A percentile compares a stretch with the other conserved stretches of the same genome.
These are phyloP conservation scores for Cladosporium sp. DNA, from an alignment of 2,329 filamentous ascomycete species.

Conservation along the genomic window DNA sequence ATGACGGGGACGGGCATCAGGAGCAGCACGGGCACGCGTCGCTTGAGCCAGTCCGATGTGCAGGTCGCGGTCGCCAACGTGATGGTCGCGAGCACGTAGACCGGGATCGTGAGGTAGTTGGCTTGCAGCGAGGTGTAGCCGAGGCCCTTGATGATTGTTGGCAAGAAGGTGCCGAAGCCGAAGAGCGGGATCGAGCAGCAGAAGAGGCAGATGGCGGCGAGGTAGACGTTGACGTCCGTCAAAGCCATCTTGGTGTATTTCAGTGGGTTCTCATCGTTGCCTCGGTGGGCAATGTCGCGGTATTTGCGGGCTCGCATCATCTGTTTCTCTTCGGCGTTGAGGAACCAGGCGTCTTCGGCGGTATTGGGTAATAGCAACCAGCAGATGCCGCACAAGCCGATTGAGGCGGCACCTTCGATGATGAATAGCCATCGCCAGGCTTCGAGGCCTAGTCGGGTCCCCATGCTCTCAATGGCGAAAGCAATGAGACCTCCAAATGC, in stretches of 20 bases:
- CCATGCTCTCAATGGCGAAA: conserved; percentile 26
- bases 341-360: conserved; percentile 25
- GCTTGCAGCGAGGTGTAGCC: conserved; percentile 38
- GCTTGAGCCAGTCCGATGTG: conserved; percentile 21
- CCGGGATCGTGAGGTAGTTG: conserved; percentile 41
- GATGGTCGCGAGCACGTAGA: conserved; percentile 31
- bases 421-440: conserved; percentile 21
- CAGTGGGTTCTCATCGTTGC: conserved; percentile 27
- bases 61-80: conserved; percentile 20
- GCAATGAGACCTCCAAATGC: conserved; percentile 25
- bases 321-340: conserved; percentile 18
- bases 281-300: conserved; percentile 26
- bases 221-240: conserved; percentile 28
- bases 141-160: conserved; percentile 38
- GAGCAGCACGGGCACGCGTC: conserved; percentile 27
- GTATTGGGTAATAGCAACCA: conserved; percentile 22
- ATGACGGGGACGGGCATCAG: conserved; percentile 26
- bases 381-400: conserved; percentile 8
- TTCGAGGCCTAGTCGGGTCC: conserved; percentile 19
- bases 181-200: conserved; percentile 20
- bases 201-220: conserved; percentile 28
- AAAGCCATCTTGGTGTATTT: conserved; percentile 28
- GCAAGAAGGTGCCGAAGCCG: conserved; percentile 21
- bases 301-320: conserved; percentile 24
- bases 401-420: conserved; percentile 15